A percentile compares a stretch with the other conserved stretches of the same genome.
Conservation (phyloP, 306 rosid species). For the Fagus crenata region DNA sequence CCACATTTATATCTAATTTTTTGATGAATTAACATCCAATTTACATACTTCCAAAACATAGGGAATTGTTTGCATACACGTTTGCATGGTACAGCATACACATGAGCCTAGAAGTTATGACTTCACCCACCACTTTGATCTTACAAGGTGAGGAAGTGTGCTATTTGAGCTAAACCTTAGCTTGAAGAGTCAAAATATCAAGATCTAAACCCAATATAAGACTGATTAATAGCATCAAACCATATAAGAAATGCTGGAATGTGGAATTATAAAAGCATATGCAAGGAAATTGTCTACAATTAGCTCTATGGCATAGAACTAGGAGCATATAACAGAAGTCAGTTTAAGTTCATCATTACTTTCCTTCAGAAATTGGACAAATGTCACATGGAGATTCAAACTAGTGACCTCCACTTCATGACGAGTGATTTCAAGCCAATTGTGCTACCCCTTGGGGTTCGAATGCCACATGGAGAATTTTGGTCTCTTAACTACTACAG, state of each 20-base stretch:
- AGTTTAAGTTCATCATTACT: background rate
- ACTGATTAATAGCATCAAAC: background rate
- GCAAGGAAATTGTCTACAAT: background rate
- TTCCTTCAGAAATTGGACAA: background rate
- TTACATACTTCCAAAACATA: background rate
- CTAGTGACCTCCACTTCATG: too few relatives aligned
- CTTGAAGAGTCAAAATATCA: background rate
- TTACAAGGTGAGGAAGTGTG: too few relatives aligned
- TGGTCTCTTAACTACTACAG: too few relatives aligned
- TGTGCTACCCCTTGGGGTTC: too few relatives aligned
- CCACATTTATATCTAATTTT: background rate
- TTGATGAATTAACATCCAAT: background rate
- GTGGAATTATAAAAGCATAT: background rate
- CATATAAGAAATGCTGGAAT: background rate
- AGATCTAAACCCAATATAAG: background rate
- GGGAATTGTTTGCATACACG: background rate
- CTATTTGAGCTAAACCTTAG: too few relatives aligned
- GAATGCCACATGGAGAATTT: background rate
- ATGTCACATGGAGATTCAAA: background rate
- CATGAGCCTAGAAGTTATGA: too few relatives aligned
- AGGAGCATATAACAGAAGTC: background rate
- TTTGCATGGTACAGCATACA: too few relatives aligned
- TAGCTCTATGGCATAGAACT: background rate
- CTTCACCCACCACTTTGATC: too few relatives aligned
- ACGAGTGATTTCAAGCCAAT: too few relatives aligned